phyloP scores from a whole-genome alignment of 352 stramenopile species.

The Pythium diclinum region DNA sequence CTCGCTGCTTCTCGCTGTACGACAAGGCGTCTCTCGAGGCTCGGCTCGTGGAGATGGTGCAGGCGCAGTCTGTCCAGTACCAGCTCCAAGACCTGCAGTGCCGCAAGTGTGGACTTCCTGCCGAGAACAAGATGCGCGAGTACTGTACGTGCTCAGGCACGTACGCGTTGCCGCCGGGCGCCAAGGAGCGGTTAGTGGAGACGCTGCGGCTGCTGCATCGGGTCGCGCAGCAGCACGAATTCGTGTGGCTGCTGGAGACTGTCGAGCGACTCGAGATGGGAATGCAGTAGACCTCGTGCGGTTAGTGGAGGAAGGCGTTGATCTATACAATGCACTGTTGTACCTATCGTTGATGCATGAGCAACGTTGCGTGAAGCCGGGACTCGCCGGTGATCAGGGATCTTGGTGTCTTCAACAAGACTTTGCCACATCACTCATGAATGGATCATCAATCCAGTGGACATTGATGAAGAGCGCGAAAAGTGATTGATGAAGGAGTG shows the following conservation, averaged over 20 bases:
- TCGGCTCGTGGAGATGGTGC: constrained; percentile 88
- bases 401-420: no score
- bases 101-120: constrained; percentile 70
- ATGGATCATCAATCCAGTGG: no score
- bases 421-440: no score
- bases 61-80: constrained; percentile 87
- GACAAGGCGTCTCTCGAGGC: constrained; percentile 89
- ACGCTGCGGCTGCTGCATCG: constrained; percentile 61
- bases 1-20: constrained; percentile 90
- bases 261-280: constrained; percentile 52
- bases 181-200: constrained; percentile 42
- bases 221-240: constrained; percentile 64
- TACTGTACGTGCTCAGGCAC: constrained; percentile 82
- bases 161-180: constrained; percentile 39
- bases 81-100: constrained; percentile 91
- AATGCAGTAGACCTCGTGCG: background rate
- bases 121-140: constrained; percentile 69
- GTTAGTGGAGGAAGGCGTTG: no score
- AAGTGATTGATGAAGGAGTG: no score
- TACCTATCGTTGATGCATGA: no score
- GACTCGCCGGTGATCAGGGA: no score
- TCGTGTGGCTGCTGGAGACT: constrained; percentile 66
- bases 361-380: no score
- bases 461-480: no score
- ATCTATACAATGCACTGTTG: no score